phyloP scores from a whole-genome alignment of 2,329 filamentous ascomycete genomes.

The Podosphaera fusca region DNA sequence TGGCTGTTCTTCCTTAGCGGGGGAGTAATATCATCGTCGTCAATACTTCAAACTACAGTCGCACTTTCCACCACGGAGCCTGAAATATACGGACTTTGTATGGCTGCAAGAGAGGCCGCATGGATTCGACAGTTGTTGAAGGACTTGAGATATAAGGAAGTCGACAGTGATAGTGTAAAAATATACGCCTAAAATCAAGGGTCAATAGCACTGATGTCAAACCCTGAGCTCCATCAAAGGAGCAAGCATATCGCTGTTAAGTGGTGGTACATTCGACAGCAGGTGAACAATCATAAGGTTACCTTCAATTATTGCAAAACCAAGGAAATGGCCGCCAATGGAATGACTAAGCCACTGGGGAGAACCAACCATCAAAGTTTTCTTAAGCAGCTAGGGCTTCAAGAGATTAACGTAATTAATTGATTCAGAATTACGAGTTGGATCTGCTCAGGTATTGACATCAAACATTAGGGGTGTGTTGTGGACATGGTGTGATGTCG shows the following conservation, averaged over 20 bases:
- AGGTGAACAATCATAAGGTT: neutral
- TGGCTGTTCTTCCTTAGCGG: neutral
- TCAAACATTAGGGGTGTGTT: neutral
- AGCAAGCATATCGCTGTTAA: slow-evolving; percentile 1
- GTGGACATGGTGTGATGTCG: neutral
- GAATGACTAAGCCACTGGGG: neutral
- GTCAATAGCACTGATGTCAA: neutral
- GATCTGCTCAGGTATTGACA: neutral
- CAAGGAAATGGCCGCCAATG: too few species aligned
- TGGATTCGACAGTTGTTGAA: too few species aligned
- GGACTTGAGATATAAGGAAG: too few species aligned
- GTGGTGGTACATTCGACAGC: neutral
- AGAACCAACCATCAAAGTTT: neutral
- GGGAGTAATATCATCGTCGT: neutral
- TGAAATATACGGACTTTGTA: too few species aligned
- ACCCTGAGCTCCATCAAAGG: neutral
- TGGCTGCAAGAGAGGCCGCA: too few species aligned
- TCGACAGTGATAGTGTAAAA: neutral
- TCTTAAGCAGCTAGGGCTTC: neutral
- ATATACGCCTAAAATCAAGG: neutral
- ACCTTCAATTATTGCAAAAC: neutral
- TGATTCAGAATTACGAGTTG: neutral
- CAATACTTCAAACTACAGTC: neutral
- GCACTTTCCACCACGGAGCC: too few species aligned
- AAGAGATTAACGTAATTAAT: neutral